Base-by-base conservation (phyloP, 257 asterid species). In the Verbascum thapsus region DNA sequence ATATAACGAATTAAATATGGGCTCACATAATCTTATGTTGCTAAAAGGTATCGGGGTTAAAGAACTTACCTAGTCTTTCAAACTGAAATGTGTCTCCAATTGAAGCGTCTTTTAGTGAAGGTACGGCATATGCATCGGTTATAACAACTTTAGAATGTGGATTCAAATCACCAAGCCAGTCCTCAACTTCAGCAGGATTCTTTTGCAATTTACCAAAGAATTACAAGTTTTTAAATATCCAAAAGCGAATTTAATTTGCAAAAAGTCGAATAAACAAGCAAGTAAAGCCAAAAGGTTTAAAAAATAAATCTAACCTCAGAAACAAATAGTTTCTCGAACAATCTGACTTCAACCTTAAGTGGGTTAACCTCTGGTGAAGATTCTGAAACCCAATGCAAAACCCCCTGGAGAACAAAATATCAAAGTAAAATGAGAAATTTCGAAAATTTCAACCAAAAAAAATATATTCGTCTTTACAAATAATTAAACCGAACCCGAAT, bases 361-460 rank as follows among this genome's bases (percentile, higher is more conserved):
- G 97, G 97, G 38, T 85, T 77, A 22, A 66, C 78, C 30, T 94
- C 96, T 2, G 90, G 78, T 50, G 88, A 72, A 66, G 99, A 78
- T 70, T 89, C 96, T 8, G 95, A 72, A 54, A 92, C 96, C 99
- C 96, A 94, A 75, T 94, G 99, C 71, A 94, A 88, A 76, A 90
- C 97, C 17, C 97, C 99, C 99, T 94, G 78, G 26, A 67, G 26
- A 72, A 53, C 56, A 76, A 38, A 62, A 64, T 38, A 23, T 32
- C 39, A 39, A 26, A 38, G 51, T 16, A 22, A 50, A 7, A 40
- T 18, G 34, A 59, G 67, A 56, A 49, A 7, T 11, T 12, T 7
- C 3, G 5, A 43, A 50, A 39, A 62, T 34, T 8, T 23, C 22
- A n/a, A n/a, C n/a, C n/a, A 6, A 49, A 32, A 23, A 51, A 5